phyloP scores from a whole-genome alignment of 2,329 filamentous ascomycete species.

The Parafenestella ontariensis region DNA sequence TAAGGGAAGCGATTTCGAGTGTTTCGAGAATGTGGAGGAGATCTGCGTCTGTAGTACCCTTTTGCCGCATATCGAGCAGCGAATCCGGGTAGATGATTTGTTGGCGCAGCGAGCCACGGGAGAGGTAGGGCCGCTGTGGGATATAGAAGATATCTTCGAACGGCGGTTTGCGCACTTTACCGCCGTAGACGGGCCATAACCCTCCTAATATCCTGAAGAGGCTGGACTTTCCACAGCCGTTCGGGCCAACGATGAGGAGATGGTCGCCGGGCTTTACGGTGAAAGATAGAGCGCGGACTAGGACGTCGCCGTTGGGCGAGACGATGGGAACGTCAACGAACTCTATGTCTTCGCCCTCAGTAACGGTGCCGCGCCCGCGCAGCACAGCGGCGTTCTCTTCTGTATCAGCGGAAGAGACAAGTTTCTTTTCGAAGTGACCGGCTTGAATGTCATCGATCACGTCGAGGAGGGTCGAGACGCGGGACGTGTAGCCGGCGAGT shows the following conservation, averaged over 20 bases:
- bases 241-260: conserved; percentile 92
- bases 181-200: conserved; percentile 97
- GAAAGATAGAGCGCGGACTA: conserved; percentile 86
- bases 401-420: conserved; percentile 86
- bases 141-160: conserved; percentile 98
- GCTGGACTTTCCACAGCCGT: conserved; percentile 95
- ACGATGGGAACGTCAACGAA: conserved; percentile 94
- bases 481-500: conserved; percentile 91
- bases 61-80: conserved; percentile 83
- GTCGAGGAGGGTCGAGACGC: conserved; percentile 86
- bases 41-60: conserved; percentile 81
- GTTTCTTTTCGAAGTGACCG: conserved; percentile 93
- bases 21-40: conserved; percentile 77
- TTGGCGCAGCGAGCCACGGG: conserved; percentile 88
- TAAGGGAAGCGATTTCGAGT: conserved; percentile 82
- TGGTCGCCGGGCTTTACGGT: conserved; percentile 86
- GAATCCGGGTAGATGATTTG: conserved; percentile 97
- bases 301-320: conserved; percentile 92
- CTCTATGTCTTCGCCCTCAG: conserved; percentile 82
- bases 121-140: conserved; percentile 92
- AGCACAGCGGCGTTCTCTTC: conserved; percentile 85
- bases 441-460: conserved; percentile 93
- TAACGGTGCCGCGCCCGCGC: conserved; percentile 78
- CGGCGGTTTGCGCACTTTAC: conserved; percentile 87
- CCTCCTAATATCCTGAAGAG: conserved; percentile 96